These are phyloP conservation scores for Lophium mytilinum DNA, from an alignment of 495 filamentous ascomycete species.

Conservation along the genomic window DNA sequence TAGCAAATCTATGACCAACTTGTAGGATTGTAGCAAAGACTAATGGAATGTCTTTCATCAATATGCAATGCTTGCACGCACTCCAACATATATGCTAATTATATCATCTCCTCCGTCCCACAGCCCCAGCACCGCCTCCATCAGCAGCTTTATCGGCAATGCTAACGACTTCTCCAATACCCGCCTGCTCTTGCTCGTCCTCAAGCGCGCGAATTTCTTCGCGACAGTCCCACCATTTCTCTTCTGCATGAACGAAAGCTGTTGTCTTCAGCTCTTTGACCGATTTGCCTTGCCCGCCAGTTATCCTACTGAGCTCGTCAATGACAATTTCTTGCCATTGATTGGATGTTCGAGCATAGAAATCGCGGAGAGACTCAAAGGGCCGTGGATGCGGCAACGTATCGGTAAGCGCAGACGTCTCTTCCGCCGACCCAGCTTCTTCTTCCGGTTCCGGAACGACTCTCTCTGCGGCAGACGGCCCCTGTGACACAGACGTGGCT, in stretches of 20 bases:
- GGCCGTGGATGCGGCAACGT: slow-evolving; percentile 63
- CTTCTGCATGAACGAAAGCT: slow-evolving; percentile 82
- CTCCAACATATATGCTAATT: no score
- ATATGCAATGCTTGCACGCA: neutral
- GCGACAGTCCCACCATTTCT: slow-evolving; percentile 97
- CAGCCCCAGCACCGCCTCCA: slow-evolving; percentile 8
- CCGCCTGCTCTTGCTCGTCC: slow-evolving; percentile 92
- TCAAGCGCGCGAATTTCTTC: slow-evolving; percentile 90
- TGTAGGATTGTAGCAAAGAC: no score
- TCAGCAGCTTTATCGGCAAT: slow-evolving; percentile 52
- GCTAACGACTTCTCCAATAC: slow-evolving; percentile 90
- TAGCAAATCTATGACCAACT: slow-evolving; percentile 23
- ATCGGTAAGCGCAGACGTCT: slow-evolving; percentile 44
- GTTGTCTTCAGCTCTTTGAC: slow-evolving; percentile 87
- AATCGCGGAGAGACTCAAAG: slow-evolving; percentile 86
- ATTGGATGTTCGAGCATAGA: slow-evolving; percentile 78
- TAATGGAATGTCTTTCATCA: no score
- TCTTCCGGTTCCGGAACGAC: slow-evolving; percentile 39
- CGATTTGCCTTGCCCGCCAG: slow-evolving; percentile 48
- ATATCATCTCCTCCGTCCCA: slow-evolving; percentile 10
- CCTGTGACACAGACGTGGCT: slow-evolving; percentile 21
- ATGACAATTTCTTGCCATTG: slow-evolving; percentile 85
- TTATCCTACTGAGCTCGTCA: slow-evolving; percentile 53
- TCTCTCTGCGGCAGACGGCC: slow-evolving; percentile 27
- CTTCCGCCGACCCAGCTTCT: slow-evolving; percentile 36